Base-by-base conservation (phyloP, 257 asterid genomes). In the Salvia miltiorrhiza region DNA sequence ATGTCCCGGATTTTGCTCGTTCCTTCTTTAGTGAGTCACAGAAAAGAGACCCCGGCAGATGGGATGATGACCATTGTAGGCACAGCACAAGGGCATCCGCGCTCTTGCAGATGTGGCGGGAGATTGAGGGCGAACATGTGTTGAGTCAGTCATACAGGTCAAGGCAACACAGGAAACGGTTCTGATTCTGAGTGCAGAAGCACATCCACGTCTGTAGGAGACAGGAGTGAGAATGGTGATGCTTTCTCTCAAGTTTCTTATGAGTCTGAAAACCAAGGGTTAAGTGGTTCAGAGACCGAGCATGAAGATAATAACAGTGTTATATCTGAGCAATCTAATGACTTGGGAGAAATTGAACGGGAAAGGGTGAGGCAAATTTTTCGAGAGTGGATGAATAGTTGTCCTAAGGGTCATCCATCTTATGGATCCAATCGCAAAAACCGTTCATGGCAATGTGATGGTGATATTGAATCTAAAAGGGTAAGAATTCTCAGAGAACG, bases 41-140 rank as follows among this genome's bases (percentile, higher is more conserved):
- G 76, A 75, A 73, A 63, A 75, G 81, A 8, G 74, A 70, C 26
- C 68, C 82, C 0, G 70, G 81, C 71, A 70, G 24, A 39, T 72
- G 86, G 67, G 71, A 39, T 69, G 84, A 75, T 54, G 58, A 53
- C 21, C 78, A 64, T 33, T 77, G 63, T 64, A 64, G 80, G 77
- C 85, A 81, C 1, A 69, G 75, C 77, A 72, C 83, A 56, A 78
- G 79, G 61, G 86, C 92, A 52, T 84, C 96, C 67, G 69, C 90
- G 26, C 78, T 92, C 71, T 60, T 88, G 78, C 90, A 83, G 77
- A 83, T 92, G 86, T 92, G 98, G 97, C 79, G 85, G 33, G 96
- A 82, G 81, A 82, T 86, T n/a, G 98, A 92, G 83, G 85, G 86
- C 50, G 97, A 91, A 63, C 82, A 81, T 4, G 71, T 48, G 67